phyloP scores from a whole-genome alignment of 805 yeast species.

The Kregervanrija delftensis region DNA sequence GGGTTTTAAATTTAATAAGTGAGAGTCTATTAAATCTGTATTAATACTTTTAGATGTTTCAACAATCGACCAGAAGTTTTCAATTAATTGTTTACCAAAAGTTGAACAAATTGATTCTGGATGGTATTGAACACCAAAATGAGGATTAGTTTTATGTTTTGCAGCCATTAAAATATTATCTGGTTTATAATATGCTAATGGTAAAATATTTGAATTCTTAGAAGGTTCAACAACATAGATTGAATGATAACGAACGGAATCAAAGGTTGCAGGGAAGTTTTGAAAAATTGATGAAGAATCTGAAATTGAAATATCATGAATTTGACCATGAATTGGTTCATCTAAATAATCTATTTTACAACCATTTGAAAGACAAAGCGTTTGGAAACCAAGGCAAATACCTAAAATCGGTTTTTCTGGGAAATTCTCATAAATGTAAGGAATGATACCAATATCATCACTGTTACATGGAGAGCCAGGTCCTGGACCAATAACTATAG shows the following conservation, averaged over 20 bases:
- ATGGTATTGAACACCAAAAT: slow-evolving; percentile 93
- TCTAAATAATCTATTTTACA: slow-evolving; percentile 44
- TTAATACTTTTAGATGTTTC: background rate
- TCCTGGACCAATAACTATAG: slow-evolving; percentile 90
- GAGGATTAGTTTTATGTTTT: slow-evolving; percentile 52
- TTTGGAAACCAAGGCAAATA: slow-evolving; percentile 89
- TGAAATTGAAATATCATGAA: slow-evolving; percentile 39
- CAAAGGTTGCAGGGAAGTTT: slow-evolving; percentile 37
- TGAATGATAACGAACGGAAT: slow-evolving; percentile 87
- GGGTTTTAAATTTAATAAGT: slow-evolving; percentile 18
- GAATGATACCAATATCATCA: slow-evolving; percentile 68
- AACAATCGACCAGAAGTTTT: slow-evolving; percentile 47
- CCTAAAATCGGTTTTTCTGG: slow-evolving; percentile 67
- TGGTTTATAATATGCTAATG: slow-evolving; percentile 56
- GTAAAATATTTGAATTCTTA: slow-evolving; percentile 30
- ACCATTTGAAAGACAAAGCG: slow-evolving; percentile 58
- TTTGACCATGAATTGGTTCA: slow-evolving; percentile 80
- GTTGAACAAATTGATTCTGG: slow-evolving; percentile 91
- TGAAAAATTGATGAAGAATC: slow-evolving; percentile 32
- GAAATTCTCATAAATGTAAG: slow-evolving; percentile 39
- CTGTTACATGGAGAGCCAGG: slow-evolving; percentile 79
- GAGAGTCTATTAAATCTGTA: slow-evolving; percentile 11
- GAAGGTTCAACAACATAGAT: slow-evolving; percentile 38
- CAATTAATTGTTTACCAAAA: slow-evolving; percentile 51
- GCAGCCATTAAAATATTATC: slow-evolving; percentile 72